Base-by-base conservation (phyloP, 1,139 yeast genomes). In the Diutina ranongensis region DNA sequence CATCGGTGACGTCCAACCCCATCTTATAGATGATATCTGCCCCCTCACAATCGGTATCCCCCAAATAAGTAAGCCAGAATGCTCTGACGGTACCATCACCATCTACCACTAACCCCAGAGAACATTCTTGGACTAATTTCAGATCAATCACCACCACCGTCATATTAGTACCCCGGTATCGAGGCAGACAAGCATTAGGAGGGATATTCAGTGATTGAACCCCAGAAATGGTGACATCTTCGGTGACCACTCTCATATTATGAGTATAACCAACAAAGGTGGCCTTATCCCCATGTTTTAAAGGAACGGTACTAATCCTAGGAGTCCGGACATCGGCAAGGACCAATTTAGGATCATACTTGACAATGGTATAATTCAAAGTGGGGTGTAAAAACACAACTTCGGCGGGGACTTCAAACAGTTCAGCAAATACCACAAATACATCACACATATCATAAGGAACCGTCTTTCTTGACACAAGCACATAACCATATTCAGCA, bases 361-460 rank as follows among this genome's bases (percentile, higher is more conserved):
- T 78, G 33, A 88, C 71, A 47, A 89, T 78, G 1, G 94, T 89
- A 61, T 84, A 87, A 55, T 88, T 88, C 55, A 83, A 87, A 46
- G 85, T 78, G 31, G 97, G 97, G 57, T 89, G 97, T 55, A 87
- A 67, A 55, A 87, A 88, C 25, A 80, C 81, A 25, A 87, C 92
- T 50, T 78, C 71, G 0, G 83, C 97, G 0, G 94, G 88, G 19
- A 88, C 74, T 53, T 83, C 80, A 19, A 86, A 76, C 1, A 95
- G 82, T 52, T 88, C 96, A 4, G 96, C 95, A 58, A 89, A 78
- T 2, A 89, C 79, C 25, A 89, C 72, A 46, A 78, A 72, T 20
- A 87, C 72, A 60, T 88, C 95, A 54, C 87, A 72, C 61, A 89
- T 71, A 55, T 85, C 95, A 62, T 87, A 94, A 3, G 96, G 95